phyloP scores from a whole-genome alignment of 1,139 yeast genomes.

The Zhuliangozyma blackwelliae region DNA sequence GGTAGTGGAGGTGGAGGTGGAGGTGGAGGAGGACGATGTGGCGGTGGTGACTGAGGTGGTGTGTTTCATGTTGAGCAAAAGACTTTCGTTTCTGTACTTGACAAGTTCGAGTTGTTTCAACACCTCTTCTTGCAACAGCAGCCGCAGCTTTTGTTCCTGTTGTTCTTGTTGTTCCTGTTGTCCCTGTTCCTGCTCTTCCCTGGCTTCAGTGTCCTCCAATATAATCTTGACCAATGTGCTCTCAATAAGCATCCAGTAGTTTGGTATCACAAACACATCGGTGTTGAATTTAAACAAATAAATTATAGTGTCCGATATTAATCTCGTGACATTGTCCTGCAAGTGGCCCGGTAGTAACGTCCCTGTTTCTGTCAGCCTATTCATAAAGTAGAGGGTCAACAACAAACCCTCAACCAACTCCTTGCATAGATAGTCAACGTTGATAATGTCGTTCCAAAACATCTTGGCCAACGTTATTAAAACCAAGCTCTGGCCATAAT shows the following conservation, averaged over 20 bases:
- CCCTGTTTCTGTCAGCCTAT: conserved; percentile 2
- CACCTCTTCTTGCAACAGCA: conserved; percentile 30
- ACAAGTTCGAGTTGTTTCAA: conserved; percentile 54
- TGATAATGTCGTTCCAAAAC: conserved; percentile 67
- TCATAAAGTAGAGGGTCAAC: conserved; percentile 35
- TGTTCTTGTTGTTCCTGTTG: no score
- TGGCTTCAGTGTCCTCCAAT: conserved; percentile 27
- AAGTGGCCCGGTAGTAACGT: conserved; percentile 12
- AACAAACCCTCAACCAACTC: conserved; percentile 57
- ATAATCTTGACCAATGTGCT: conserved; percentile 40
- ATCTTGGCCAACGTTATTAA: conserved; percentile 56
- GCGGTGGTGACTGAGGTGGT: background rate
- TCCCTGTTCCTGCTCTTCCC: conserved; percentile 19
- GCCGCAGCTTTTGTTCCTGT: no score
- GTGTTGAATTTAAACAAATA: conserved; percentile 55
- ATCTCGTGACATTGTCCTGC: conserved; percentile 19
- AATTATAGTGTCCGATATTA: conserved; percentile 32
- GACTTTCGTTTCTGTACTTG: conserved; percentile 68
- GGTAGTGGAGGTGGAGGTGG: no score
- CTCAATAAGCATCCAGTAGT: conserved; percentile 62
- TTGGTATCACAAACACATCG: conserved; percentile 76
- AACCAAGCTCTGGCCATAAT: conserved; percentile 34
- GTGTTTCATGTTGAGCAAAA: conserved; percentile 47
- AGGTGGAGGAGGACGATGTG: background rate
- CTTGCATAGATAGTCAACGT: conserved; percentile 52